These are phyloP conservation scores for Ophiocytium majus DNA, from an alignment of 352 stramenopile genomes.

Conservation along the genomic window DNA sequence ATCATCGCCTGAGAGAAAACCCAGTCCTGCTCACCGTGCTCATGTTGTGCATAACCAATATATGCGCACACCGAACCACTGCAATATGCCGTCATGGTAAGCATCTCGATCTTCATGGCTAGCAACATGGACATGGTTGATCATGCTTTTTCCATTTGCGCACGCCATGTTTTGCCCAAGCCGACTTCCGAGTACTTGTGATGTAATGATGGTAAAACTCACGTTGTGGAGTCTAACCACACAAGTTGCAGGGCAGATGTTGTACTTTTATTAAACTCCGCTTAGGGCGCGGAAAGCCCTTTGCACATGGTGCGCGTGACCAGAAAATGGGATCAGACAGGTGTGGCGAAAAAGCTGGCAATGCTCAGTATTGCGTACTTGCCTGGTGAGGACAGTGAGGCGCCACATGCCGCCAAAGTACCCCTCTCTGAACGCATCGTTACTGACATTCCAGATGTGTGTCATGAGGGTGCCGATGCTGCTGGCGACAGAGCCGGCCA, in stretches of 20 bases:
- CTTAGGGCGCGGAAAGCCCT: not conserved
- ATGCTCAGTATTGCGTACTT: too few species aligned
- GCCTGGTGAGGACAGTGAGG: slow-evolving; percentile 41
- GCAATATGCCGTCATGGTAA: too few species aligned
- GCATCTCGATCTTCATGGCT: too few species aligned
- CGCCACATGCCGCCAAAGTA: slow-evolving; percentile 53
- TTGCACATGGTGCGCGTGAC: not conserved
- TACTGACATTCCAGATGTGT: slow-evolving; percentile 49
- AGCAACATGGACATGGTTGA: too few species aligned
- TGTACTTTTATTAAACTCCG: not conserved
- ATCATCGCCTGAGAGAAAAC: too few species aligned
- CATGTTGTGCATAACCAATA: too few species aligned
- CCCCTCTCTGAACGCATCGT: slow-evolving; percentile 35
- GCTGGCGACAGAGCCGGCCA: slow-evolving; percentile 58
- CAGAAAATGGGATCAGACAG: not conserved
- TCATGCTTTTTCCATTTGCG: too few species aligned
- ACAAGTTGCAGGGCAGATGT: not conserved
- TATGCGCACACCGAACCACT: too few species aligned
- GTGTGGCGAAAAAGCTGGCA: too few species aligned
- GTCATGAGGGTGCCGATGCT: slow-evolving; percentile 60
- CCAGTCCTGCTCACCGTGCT: too few species aligned
- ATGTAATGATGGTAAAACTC: not conserved
- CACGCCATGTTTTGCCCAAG: too few species aligned
- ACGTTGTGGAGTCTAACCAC: not conserved
- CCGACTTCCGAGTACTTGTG: too few species aligned